phyloP scores from a whole-genome alignment of 1,284 basidiomycete species.

The Filobasidium uniguttulatum region DNA sequence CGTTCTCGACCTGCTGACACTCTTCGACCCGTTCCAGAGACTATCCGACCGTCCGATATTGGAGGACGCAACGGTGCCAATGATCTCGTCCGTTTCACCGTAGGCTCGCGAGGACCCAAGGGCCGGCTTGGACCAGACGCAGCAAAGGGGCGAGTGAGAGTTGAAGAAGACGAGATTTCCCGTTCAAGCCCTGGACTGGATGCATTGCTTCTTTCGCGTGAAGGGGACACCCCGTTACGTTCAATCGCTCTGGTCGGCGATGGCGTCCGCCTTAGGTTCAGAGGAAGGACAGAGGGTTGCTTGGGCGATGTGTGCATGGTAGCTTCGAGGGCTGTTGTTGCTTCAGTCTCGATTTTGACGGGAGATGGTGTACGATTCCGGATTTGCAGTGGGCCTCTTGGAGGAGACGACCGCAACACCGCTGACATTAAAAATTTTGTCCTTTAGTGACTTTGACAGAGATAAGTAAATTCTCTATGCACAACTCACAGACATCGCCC shows the following conservation, averaged over 20 bases:
- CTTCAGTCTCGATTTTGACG: not conserved
- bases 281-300: not conserved
- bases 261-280: slow-evolving; percentile 6
- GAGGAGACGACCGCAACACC: slow-evolving; percentile 1
- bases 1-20: slow-evolving; percentile 25
- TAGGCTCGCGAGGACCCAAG: slow-evolving; percentile 1
- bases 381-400: slow-evolving; percentile 1
- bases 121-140: too few species aligned
- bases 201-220: too few species aligned
- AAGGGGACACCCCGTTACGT: too few species aligned
- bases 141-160: too few species aligned
- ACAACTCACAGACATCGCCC: too few species aligned
- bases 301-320: not conserved
- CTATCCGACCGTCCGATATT: slow-evolving; percentile 20
- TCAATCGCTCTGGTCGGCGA: slow-evolving; percentile 2
- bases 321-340: not conserved
- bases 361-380: slow-evolving; percentile 10
- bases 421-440: not conserved
- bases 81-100: not conserved
- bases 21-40: slow-evolving; percentile 21
- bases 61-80: not conserved
- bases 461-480: too few species aligned
- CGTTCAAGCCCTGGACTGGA: too few species aligned
- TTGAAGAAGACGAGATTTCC: too few species aligned
- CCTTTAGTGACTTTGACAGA: too few species aligned